phyloP scores from a whole-genome alignment of 2,329 filamentous ascomycete genomes.

The Westerdykella sp. region DNA sequence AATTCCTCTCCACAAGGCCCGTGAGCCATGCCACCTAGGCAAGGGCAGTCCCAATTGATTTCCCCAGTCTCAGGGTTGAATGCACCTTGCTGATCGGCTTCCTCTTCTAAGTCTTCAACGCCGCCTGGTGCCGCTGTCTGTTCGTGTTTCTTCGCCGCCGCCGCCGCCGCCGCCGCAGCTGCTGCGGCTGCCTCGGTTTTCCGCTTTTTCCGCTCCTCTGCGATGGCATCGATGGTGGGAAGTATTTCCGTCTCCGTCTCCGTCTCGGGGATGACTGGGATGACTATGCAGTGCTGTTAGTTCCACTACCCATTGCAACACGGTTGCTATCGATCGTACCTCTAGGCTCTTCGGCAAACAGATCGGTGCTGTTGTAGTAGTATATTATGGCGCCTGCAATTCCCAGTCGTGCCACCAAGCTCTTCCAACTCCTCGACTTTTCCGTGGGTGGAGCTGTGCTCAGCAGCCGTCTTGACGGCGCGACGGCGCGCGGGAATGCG shows the following conservation, averaged over 20 bases:
- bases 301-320: slow-evolving; percentile 2
- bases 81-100: slow-evolving; percentile 79
- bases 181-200: slow-evolving; percentile 1
- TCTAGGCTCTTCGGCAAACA: slow-evolving; percentile 76
- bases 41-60: slow-evolving; percentile 99
- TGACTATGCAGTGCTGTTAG: slow-evolving; percentile 16
- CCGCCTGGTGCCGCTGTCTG: slow-evolving; percentile 28
- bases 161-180: slow-evolving; percentile 1
- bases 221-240: slow-evolving; percentile 41
- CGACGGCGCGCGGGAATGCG: slow-evolving; percentile 36
- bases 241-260: slow-evolving; percentile 37
- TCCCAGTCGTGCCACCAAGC: slow-evolving; percentile 64
- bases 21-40: slow-evolving; percentile 92
- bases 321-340: slow-evolving; percentile 51
- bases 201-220: slow-evolving; percentile 26
- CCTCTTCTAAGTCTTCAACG: slow-evolving; percentile 62
- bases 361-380: slow-evolving; percentile 85
- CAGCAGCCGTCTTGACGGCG: slow-evolving; percentile 45
- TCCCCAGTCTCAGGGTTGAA: slow-evolving; percentile 98
- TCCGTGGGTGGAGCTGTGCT: slow-evolving; percentile 55
- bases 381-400: slow-evolving; percentile 73
- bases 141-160: slow-evolving; percentile 2
- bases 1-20: slow-evolving; percentile 95
- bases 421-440: slow-evolving; percentile 78
- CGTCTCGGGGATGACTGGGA: slow-evolving; percentile 35